These are phyloP conservation scores for Metschnikowia dekortorum DNA, from an alignment of 805 yeast genomes.

Conservation along the genomic window DNA sequence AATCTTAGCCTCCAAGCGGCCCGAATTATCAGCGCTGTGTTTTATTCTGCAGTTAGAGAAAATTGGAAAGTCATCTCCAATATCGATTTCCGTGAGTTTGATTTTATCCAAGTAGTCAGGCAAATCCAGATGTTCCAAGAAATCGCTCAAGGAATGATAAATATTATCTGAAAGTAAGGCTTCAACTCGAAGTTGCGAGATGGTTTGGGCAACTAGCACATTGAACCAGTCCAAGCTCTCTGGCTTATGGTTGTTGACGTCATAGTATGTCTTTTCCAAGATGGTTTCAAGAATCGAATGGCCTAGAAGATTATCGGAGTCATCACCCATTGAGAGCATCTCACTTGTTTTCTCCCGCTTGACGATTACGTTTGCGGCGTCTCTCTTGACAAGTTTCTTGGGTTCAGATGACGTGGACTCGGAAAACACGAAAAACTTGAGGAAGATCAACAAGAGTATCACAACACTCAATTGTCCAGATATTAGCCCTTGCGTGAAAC, in stretches of 20 bases:
- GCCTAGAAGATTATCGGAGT: conserved; percentile 6
- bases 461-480: conserved; percentile 73
- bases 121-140: conserved; percentile 55
- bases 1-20: conserved; percentile 74
- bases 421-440: conserved; percentile 72
- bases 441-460: conserved; percentile 55
- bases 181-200: conserved; percentile 83
- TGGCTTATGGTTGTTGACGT: conserved; percentile 79
- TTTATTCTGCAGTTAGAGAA: conserved; percentile 87
- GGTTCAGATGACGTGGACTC: conserved; percentile 40
- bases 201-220: conserved; percentile 85
- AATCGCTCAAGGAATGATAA: conserved; percentile 68
- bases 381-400: conserved; percentile 18
- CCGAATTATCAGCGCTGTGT: conserved; percentile 49
- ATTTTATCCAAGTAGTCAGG: conserved; percentile 82
- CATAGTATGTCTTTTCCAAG: conserved; percentile 86
- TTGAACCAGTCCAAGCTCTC: conserved; percentile 98
- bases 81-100: conserved; percentile 78
- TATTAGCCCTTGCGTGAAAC: conserved; percentile 73
- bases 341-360: conserved; percentile 25
- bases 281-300: conserved; percentile 39
- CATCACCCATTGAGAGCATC: conserved; percentile 5
- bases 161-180: conserved; percentile 83
- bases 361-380: conserved; percentile 31
- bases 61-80: conserved; percentile 94